A percentile compares a stretch with the other conserved stretches of the same genome.
Evolutionary conservation across 2,329 filamentous ascomycete species (phyloP).

Genomic region (Cryphonectria nitschkei): DNA sequence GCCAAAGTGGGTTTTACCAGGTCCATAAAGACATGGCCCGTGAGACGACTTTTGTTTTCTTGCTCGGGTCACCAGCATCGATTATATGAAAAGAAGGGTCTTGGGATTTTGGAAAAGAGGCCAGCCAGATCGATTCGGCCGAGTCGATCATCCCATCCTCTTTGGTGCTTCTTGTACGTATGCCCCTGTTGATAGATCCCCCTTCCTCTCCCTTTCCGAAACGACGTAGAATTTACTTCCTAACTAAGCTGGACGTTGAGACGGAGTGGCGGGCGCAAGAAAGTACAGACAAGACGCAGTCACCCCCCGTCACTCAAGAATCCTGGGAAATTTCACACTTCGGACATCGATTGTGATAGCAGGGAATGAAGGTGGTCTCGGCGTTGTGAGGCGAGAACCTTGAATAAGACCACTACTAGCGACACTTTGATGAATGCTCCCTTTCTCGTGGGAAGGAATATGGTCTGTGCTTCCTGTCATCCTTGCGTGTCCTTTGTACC

Average conservation of each 20-base stretch:
- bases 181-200: background rate
- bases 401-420: background rate
- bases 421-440: background rate
- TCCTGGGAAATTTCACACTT: background rate
- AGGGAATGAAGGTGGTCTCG: background rate
- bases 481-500: background rate
- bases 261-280: background rate
- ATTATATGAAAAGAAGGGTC: background rate
- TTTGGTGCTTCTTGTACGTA: background rate
- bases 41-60: background rate
- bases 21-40: background rate
- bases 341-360: background rate
- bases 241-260: background rate
- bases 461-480: background rate
- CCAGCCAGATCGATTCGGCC: background rate
- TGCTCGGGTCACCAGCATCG: background rate
- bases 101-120: background rate
- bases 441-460: background rate
- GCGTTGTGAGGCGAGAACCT: background rate
- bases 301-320: background rate
- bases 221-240: background rate
- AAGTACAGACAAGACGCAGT: background rate
- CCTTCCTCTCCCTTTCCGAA: background rate
- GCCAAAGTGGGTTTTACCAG: constrained; percentile 1
- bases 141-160: background rate